Conservation (phyloP, 2,329 filamentous ascomycete species). For the Cadophora gregata region DNA sequence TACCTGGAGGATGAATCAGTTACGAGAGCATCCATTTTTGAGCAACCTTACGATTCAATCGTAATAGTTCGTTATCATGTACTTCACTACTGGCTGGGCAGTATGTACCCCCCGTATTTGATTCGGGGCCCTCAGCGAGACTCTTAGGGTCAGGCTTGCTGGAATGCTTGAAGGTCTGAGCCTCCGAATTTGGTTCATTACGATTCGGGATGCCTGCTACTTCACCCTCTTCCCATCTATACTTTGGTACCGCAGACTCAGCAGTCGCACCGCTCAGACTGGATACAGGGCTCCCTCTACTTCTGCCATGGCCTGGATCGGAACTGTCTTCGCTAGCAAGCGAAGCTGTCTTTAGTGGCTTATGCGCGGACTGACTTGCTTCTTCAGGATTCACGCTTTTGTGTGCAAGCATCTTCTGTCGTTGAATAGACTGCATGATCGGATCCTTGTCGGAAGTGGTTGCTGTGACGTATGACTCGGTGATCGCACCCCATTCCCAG, state of each 20-base stretch:
- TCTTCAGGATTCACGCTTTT: neutral
- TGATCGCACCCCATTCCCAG: neutral
- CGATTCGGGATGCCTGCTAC: neutral
- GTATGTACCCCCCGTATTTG: neutral
- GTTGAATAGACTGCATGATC: neutral
- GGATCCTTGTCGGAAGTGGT: neutral
- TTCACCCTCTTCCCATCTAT: neutral
- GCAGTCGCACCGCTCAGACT: neutral
- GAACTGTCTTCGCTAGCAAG: neutral
- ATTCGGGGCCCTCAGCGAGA: neutral
- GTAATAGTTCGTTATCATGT: neutral
- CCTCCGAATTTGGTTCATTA: neutral
- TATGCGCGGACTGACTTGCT: neutral
- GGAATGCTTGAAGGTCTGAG: neutral
- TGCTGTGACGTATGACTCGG: neutral
- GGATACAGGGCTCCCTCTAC: neutral
- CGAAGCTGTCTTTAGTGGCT: neutral
- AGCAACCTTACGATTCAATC: neutral
- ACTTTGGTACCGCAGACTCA: neutral
- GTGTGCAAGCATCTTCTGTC: neutral
- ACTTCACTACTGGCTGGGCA: neutral
- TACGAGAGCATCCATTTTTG: too few relatives aligned
- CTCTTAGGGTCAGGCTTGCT: neutral
- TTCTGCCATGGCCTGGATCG: neutral
- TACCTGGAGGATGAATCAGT: neutral